A percentile compares a stretch with the other conserved stretches of the same genome.
Conservation (phyloP, 371 early-diverging fungal genomes). For the Choanephora cucurbitarum region DNA sequence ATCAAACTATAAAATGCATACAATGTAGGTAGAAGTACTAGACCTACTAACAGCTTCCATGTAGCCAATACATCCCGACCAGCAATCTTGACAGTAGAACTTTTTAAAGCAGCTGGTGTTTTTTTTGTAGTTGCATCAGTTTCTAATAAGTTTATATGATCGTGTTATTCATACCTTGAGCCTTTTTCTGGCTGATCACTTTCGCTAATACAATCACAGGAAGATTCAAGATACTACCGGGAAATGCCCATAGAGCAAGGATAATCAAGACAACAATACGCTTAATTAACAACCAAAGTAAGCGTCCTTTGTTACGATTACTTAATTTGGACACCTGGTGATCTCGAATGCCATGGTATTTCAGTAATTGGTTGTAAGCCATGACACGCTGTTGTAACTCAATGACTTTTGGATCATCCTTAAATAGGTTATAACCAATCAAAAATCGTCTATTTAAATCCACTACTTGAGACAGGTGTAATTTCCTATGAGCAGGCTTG, state of each 20-base stretch:
- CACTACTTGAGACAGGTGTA: slow-evolving; percentile 77
- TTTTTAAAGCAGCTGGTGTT: slow-evolving; percentile 70
- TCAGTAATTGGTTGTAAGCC: slow-evolving; percentile 82
- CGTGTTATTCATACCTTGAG: slow-evolving; percentile 54
- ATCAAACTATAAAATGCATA: slow-evolving; percentile 70
- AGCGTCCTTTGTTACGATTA: slow-evolving; percentile 52
- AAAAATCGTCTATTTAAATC: slow-evolving; percentile 87
- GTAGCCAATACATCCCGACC: slow-evolving; percentile 94
- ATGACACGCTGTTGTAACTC: slow-evolving; percentile 68
- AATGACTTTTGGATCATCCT: slow-evolving; percentile 75
- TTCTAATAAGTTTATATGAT: no score
- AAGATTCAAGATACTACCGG: slow-evolving; percentile 76
- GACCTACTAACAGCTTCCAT: slow-evolving; percentile 86
- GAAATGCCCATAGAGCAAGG: slow-evolving; percentile 72
- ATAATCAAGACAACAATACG: slow-evolving; percentile 66
- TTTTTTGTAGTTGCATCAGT: no score
- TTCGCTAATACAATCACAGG: slow-evolving; percentile 74
- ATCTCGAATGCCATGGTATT: slow-evolving; percentile 87
- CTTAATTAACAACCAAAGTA: slow-evolving; percentile 57
- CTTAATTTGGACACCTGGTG: slow-evolving; percentile 88
- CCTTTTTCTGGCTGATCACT: slow-evolving; percentile 73
- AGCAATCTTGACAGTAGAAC: slow-evolving; percentile 88
- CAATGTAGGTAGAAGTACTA: slow-evolving; percentile 73
- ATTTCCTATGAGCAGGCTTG: slow-evolving; percentile 76
- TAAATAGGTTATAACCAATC: slow-evolving; percentile 74